Evolutionary conservation across 805 yeast genomes (phyloP).

Genomic region (Cyberlindnera mycetangii): DNA sequence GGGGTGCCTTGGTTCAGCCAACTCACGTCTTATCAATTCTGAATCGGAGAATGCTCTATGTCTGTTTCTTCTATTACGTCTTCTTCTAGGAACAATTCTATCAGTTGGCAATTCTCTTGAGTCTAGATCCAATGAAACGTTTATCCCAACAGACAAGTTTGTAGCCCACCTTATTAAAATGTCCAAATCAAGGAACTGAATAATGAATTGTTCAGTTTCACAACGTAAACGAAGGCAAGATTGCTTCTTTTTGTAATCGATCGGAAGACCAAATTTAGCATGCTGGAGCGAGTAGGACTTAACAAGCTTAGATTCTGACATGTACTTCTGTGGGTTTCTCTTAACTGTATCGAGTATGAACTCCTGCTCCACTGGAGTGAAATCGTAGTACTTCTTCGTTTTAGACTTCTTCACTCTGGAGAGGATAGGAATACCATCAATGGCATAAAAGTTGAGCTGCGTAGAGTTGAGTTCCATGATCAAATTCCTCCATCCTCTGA

Average conservation of each 20-base stretch:
- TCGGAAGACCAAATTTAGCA: conserved; percentile 80
- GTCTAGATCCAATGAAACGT: conserved; percentile 72
- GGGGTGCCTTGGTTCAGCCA: conserved; percentile 22
- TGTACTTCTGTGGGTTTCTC: conserved; percentile 16
- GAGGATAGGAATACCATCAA: conserved; percentile 33
- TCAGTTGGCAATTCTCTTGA: conserved; percentile 71
- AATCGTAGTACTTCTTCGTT: conserved; percentile 26
- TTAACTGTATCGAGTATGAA: conserved; percentile 20
- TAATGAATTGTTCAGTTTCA: conserved; percentile 77
- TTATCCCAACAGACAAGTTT: conserved; percentile 70
- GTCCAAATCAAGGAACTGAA: conserved; percentile 59
- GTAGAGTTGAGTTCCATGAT: conserved; percentile 82
- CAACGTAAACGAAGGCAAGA: conserved; percentile 71
- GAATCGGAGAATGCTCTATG: conserved; percentile 28
- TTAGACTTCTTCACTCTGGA: conserved; percentile 29
- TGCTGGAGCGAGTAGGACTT: conserved; percentile 79
- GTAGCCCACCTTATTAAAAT: conserved; percentile 79
- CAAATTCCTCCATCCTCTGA: conserved; percentile 67
- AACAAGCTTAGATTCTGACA: conserved; percentile 33
- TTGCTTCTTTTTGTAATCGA: conserved; percentile 72
- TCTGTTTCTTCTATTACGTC: conserved; percentile 42
- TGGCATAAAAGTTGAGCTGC: conserved; percentile 66
- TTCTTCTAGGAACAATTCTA: conserved; percentile 76
- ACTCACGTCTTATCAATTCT: conserved; percentile 26
- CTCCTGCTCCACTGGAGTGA: conserved; percentile 27